These are phyloP conservation scores for Russula abietina DNA, from an alignment of 768 basidiomycete species.

Conservation along the genomic window DNA sequence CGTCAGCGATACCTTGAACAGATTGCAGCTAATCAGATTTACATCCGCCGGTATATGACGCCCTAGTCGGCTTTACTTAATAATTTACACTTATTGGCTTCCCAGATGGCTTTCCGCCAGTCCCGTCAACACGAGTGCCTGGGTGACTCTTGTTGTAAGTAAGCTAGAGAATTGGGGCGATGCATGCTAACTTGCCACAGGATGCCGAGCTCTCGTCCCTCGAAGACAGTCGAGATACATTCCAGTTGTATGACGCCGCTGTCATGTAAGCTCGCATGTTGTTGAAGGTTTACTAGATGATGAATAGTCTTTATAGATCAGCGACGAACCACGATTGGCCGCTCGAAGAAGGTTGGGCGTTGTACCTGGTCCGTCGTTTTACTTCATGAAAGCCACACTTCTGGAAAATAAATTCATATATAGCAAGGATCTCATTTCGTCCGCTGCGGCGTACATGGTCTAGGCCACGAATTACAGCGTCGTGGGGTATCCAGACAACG, in stretches of 20 bases:
- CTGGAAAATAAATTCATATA: conserved; percentile 2
- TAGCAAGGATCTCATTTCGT: conserved; percentile 70
- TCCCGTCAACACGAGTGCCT: conserved; percentile 61
- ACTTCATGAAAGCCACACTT: not conserved
- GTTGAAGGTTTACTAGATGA: not conserved
- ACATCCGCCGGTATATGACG: conserved; percentile 48
- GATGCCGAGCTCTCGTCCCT: conserved; percentile 68
- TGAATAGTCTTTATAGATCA: conserved; percentile 36
- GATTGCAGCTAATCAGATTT: conserved; percentile 53
- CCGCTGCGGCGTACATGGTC: conserved; percentile 55
- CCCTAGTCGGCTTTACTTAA: not conserved
- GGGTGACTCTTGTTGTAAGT: conserved; percentile 62
- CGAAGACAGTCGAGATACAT: conserved; percentile 48
- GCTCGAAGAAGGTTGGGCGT: conserved; percentile 64
- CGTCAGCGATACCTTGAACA: conserved; percentile 47
- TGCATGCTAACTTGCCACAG: conserved; percentile 31
- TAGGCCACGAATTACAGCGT: conserved; percentile 61
- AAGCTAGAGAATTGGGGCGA: not conserved
- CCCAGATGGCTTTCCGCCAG: conserved; percentile 63
- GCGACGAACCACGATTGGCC: conserved; percentile 65
- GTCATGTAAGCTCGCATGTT: conserved; percentile 42
- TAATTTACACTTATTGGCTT: not conserved
- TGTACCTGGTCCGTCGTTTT: conserved; percentile 47
- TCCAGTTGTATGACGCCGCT: conserved; percentile 63
- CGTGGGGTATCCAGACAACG: conserved; percentile 59